phyloP scores from a whole-genome alignment of 2,329 filamentous ascomycete genomes.

The Akanthomyces dipterigenus region DNA sequence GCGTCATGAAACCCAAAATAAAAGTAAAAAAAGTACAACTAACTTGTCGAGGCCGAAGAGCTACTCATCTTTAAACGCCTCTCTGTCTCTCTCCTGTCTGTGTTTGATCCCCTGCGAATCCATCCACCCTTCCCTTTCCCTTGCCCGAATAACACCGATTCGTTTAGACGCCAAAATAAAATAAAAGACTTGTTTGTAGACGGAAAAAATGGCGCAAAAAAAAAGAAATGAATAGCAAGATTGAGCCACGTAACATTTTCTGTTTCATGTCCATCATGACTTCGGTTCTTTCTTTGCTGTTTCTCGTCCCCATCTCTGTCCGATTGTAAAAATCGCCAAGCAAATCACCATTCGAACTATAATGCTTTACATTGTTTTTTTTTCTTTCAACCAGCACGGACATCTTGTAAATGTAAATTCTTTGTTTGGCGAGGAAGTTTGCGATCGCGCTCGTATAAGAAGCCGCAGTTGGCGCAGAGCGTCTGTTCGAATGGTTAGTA shows the following conservation, averaged over 20 bases:
- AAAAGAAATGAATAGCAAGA: too few species aligned
- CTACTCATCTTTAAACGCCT: too few species aligned
- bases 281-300: not conserved
- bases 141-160: too few species aligned
- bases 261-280: too few species aligned
- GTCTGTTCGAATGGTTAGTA: slow-evolving; percentile 44
- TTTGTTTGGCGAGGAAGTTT: slow-evolving; percentile 56
- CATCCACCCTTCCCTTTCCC: too few species aligned
- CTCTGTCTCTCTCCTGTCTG: too few species aligned
- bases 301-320: not conserved
- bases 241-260: too few species aligned
- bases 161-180: too few species aligned
- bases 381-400: slow-evolving; percentile 24
- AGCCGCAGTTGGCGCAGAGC: slow-evolving; percentile 88
- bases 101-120: too few species aligned
- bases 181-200: too few species aligned
- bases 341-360: not conserved
- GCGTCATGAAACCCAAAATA: not conserved
- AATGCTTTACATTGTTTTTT: not conserved
- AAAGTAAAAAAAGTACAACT: not conserved
- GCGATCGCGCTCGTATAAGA: slow-evolving; percentile 81
- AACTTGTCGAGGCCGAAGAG: not conserved
- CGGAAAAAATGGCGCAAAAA: too few species aligned
- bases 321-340: too few species aligned
- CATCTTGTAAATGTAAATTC: slow-evolving; percentile 31